phyloP scores from a whole-genome alignment of 2,329 filamentous ascomycete species.

The Gremmenia infestans region DNA sequence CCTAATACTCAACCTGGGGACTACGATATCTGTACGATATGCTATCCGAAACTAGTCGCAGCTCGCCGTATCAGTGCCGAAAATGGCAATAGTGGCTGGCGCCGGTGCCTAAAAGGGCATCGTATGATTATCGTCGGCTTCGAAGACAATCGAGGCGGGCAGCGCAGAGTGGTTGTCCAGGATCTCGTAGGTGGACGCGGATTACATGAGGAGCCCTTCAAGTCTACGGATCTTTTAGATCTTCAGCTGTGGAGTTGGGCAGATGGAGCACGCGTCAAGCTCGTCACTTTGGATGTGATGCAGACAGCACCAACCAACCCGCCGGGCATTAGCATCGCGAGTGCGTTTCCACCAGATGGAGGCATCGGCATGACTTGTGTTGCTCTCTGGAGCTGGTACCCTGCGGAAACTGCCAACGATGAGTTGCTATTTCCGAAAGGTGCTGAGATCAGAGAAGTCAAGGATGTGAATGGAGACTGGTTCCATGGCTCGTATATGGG shows the following conservation, averaged over 20 bases:
- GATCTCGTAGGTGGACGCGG: constrained; percentile 75
- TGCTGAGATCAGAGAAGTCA: constrained; percentile 76
- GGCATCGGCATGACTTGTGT: constrained; percentile 60
- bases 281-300: constrained; percentile 49
- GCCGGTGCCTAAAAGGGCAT: constrained; percentile 74
- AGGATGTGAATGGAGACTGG: constrained; percentile 90
- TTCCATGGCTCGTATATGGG: constrained; percentile 84
- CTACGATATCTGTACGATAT: constrained; percentile 77
- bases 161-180: constrained; percentile 60
- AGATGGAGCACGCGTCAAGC: constrained; percentile 37
- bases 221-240: constrained; percentile 26
- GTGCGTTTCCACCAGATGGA: constrained; percentile 66
- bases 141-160: constrained; percentile 60
- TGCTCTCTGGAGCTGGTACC: constrained; percentile 76
- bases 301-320: constrained; percentile 33
- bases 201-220: constrained; percentile 52
- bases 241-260: constrained; percentile 51
- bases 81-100: constrained; percentile 78
- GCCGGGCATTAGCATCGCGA: constrained; percentile 19
- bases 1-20: constrained; percentile 56
- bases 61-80: constrained; percentile 63
- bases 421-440: constrained; percentile 81
- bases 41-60: constrained; percentile 65
- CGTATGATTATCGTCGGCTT: constrained; percentile 81
- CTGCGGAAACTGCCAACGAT: constrained; percentile 54